These are phyloP conservation scores for Fusarium marasasianum DNA, from an alignment of 2,329 filamentous ascomycete genomes.

Conservation along the genomic window DNA sequence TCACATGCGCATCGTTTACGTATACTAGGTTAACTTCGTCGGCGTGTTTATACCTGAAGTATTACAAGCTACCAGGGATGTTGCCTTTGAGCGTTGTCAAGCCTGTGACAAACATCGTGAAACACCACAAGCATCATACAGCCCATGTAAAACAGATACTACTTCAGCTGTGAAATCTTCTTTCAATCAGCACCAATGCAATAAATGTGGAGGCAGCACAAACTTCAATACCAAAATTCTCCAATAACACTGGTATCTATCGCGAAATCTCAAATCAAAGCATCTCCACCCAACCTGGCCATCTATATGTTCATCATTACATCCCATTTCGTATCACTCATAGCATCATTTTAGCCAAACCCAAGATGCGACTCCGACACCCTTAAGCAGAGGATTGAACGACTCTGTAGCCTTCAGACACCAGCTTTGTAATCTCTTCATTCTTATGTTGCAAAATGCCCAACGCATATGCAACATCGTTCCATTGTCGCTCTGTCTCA, in stretches of 20 bases:
- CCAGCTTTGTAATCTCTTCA: conserved; percentile 82
- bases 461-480: conserved; percentile 92
- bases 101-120: not conserved
- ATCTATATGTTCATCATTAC: conserved; percentile 37
- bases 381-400: conserved; percentile 68
- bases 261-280: conserved; percentile 7
- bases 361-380: conserved; percentile 14
- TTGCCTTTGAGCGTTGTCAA: not conserved
- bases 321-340: conserved; percentile 35
- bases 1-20: not conserved
- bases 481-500: conserved; percentile 95
- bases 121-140: not conserved
- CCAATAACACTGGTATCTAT: conserved; percentile 34
- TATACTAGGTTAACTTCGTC: not conserved
- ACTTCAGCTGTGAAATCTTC: not conserved
- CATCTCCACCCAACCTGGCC: conserved; percentile 16
- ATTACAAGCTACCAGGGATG: too few species aligned
- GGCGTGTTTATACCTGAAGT: too few species aligned
- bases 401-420: conserved; percentile 80
- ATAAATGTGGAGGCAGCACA: conserved; percentile 23
- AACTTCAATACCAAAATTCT: conserved; percentile 17
- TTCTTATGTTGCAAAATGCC: conserved; percentile 92
- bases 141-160: fast-evolving
- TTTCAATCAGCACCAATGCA: not conserved
- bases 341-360: conserved; percentile 35